Evolutionary conservation across 768 basidiomycete genomes (phyloP).

Genomic region (Psilocybe subaeruginosa): DNA sequence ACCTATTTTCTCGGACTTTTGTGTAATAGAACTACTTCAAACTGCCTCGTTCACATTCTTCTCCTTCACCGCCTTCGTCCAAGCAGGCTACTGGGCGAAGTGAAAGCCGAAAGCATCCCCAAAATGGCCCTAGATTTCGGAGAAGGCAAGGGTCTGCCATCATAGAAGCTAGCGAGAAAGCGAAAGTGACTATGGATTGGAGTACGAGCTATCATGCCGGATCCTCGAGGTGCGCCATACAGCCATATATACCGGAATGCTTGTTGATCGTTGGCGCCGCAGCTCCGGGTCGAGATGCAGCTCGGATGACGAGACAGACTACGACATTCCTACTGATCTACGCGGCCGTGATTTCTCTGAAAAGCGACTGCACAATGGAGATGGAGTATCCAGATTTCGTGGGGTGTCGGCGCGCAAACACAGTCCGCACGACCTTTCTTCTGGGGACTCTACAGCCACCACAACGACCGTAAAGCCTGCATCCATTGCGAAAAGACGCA

Average conservation of each 20-base stretch:
- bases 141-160: constrained; percentile 35
- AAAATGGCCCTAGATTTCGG: constrained; percentile 36
- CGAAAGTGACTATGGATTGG: constrained; percentile 55
- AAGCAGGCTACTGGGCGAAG: constrained; percentile 54
- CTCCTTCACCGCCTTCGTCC: constrained; percentile 71
- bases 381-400: constrained; percentile 26
- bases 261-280: not conserved
- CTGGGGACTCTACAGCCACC: constrained; percentile 42
- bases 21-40: constrained; percentile 36
- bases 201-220: constrained; percentile 90
- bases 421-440: constrained; percentile 39
- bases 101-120: constrained; percentile 44
- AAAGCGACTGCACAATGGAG: constrained; percentile 21
- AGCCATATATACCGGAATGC: not conserved
- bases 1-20: not conserved
- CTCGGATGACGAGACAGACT: constrained; percentile 63
- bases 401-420: constrained; percentile 29
- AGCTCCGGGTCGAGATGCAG: constrained; percentile 56
- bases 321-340: constrained; percentile 31
- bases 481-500: constrained; percentile 34
- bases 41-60: constrained; percentile 80
- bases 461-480: constrained; percentile 24
- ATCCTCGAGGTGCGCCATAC: constrained; percentile 65
- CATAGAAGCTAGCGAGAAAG: constrained; percentile 23
- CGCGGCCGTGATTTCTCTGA: constrained; percentile 45